Evolutionary conservation across 75 land plant genomes (phyloP), one percentile per base, ranked within the genome.

Genomic region (Pinus taeda): DNA sequence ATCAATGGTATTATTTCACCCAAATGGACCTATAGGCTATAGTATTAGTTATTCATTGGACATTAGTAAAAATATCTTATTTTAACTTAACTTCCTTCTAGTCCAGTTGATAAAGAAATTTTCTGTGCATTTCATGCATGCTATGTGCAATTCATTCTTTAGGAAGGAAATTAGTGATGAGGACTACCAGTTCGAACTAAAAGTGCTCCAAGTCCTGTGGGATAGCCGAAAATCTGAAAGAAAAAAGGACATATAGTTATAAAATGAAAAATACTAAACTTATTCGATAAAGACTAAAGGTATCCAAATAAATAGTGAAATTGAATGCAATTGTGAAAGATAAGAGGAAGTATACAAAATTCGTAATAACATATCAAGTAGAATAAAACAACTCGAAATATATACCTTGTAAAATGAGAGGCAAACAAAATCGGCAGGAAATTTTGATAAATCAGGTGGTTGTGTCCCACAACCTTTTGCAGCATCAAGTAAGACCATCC

Each of bases 171-270:
- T 8, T 3, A n/a, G 2, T 22, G 18, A 29, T 15, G 60, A 49
- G 21, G 15, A 67, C 61, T 87, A 96, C 99, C 97, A 74, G 60
- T 90, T 78, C 88, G 84, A 74, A 90, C 85, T 80, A 96, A 53
- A 63, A 96, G 88, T 82, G 97, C 99, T 49, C 99, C 99, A 81
- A 96, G 89, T 5, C 99, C 99, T 20, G 99, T 94, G 57, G 99
- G 99, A 73, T 96, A 96, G 26, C 99, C 99, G 84, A 96, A 96
- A 69, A 96, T 84, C 99, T 96, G 74, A 11, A 67, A 56, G 18
- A 57, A 24, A 71, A 42, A 36, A 49, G 24, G 37, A 60, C n/a
- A 9, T 33, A 58, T 6, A 78, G 22, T 2, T 49, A 49, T 65
- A 59, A 69, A 57, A 49, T 20, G 6, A 57, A 57, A 57, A 73